These are phyloP conservation scores for Dendrothele bispora DNA, from an alignment of 768 basidiomycete genomes.

Conservation along the genomic window DNA sequence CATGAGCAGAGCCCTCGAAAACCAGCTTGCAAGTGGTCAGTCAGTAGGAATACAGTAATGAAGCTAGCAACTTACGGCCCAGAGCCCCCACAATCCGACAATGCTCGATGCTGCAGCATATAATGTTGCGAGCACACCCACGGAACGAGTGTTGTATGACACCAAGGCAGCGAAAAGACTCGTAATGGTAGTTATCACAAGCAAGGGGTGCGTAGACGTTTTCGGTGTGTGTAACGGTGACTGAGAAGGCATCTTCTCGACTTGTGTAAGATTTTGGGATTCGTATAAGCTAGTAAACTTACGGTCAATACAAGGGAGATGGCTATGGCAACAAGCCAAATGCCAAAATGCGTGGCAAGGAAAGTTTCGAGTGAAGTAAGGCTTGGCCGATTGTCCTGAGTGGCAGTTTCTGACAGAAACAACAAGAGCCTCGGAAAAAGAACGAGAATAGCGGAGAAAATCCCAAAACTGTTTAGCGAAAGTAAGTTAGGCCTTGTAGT, in stretches of 20 bases:
- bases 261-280: not conserved
- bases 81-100: slow-evolving; percentile 67
- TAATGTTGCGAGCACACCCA: slow-evolving; percentile 56
- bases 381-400: slow-evolving; percentile 31
- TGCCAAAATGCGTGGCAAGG: slow-evolving; percentile 64
- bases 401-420: slow-evolving; percentile 56
- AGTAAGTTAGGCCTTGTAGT: not conserved
- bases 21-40: slow-evolving; percentile 42
- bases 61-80: slow-evolving; percentile 54
- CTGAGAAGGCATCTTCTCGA: slow-evolving; percentile 42
- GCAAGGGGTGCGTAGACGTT: slow-evolving; percentile 55
- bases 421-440: slow-evolving; percentile 66
- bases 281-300: slow-evolving; percentile 17
- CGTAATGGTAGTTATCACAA: slow-evolving; percentile 58
- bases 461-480: slow-evolving; percentile 26
- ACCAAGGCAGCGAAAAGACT: slow-evolving; percentile 56
- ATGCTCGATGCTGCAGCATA: slow-evolving; percentile 48
- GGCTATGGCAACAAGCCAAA: slow-evolving; percentile 57
- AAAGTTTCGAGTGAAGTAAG: slow-evolving; percentile 72
- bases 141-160: slow-evolving; percentile 60
- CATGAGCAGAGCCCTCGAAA: slow-evolving; percentile 54
- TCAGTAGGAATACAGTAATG: not conserved
- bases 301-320: slow-evolving; percentile 62
- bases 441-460: slow-evolving; percentile 37
- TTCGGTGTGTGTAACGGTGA: slow-evolving; percentile 24